These are phyloP conservation scores for Exophiala phaeomuriformis DNA, from an alignment of 2,329 filamentous ascomycete species.

Conservation along the genomic window DNA sequence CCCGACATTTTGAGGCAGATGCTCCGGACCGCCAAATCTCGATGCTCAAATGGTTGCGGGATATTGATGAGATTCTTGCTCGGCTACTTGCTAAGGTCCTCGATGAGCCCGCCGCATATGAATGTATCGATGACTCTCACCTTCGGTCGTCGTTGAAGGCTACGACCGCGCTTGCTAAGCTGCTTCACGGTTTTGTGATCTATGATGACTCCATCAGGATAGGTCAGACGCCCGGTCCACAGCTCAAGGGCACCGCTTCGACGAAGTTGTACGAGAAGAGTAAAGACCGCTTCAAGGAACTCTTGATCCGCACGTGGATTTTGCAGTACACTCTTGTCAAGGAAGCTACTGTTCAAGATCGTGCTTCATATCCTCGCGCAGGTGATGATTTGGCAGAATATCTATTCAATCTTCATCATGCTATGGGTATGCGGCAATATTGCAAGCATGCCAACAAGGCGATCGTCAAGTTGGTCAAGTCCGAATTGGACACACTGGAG, in stretches of 20 bases:
- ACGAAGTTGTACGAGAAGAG: conserved; percentile 41
- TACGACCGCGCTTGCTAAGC: conserved; percentile 61
- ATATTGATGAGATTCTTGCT: conserved; percentile 67
- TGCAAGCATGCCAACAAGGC: conserved; percentile 81
- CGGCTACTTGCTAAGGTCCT: conserved; percentile 63
- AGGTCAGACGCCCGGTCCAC: conserved; percentile 60
- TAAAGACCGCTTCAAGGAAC: conserved; percentile 69
- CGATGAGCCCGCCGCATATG: conserved; percentile 63
- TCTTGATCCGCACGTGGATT: conserved; percentile 82
- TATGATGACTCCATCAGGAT: conserved; percentile 81
- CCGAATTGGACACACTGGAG: conserved; percentile 70
- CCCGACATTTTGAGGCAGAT: conserved; percentile 46
- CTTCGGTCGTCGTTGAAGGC: conserved; percentile 65
- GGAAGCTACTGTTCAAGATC: conserved; percentile 63
- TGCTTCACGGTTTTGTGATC: conserved; percentile 72
- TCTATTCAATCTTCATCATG: conserved; percentile 73
- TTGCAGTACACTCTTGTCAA: conserved; percentile 75
- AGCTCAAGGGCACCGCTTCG: conserved; percentile 43
- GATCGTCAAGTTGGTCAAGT: conserved; percentile 81
- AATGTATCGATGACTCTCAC: conserved; percentile 75
- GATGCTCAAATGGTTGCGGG: conserved; percentile 69
- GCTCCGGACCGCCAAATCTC: conserved; percentile 58
- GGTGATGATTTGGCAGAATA: conserved; percentile 71
- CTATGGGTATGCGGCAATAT: conserved; percentile 72
- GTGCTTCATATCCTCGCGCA: conserved; percentile 55